Conservation (phyloP, 768 basidiomycete genomes). For the Pulveroboletus sp. region DNA sequence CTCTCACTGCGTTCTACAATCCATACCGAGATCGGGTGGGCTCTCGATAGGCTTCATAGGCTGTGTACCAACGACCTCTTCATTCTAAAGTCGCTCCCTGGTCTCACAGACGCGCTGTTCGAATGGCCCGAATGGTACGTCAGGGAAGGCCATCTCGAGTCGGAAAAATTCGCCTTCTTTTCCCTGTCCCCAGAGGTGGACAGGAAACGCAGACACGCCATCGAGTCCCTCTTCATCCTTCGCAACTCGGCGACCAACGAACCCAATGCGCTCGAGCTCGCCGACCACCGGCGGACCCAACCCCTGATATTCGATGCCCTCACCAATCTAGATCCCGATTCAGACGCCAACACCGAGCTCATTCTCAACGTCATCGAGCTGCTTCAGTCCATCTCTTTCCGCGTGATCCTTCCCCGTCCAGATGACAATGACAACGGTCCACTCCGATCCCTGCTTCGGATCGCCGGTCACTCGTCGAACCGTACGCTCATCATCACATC, state of each 20-base stretch:
- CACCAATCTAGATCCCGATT: conserved; percentile 51
- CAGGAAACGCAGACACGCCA: conserved; percentile 66
- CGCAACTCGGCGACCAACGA: conserved; percentile 80
- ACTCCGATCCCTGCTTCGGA: conserved; percentile 50
- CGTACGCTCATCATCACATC: conserved; percentile 71
- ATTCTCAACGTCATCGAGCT: conserved; percentile 69
- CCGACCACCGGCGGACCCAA: conserved; percentile 55
- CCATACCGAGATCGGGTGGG: conserved; percentile 80
- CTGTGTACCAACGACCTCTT: conserved; percentile 80
- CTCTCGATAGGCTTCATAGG: conserved; percentile 79
- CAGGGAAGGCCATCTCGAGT: conserved; percentile 50
- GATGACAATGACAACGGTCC: conserved; percentile 43
- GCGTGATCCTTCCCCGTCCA: conserved; percentile 38
- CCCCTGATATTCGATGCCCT: conserved; percentile 65
- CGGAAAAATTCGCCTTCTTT: conserved; percentile 49
- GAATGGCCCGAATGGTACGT: conserved; percentile 88
- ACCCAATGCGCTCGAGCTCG: conserved; percentile 59
- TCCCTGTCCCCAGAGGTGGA: conserved; percentile 48
- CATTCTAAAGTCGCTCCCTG: conserved; percentile 64
- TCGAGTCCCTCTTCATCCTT: conserved; percentile 80
- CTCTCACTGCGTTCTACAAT: conserved; percentile 84
- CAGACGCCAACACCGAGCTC: conserved; percentile 71
- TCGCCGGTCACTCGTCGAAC: conserved; percentile 59
- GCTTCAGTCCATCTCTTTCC: conserved; percentile 55
- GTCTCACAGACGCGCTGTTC: conserved; percentile 77